Evolutionary conservation across 164 flowering plant genomes (phyloP).

Genomic region (Macadamia tetraphylla): DNA sequence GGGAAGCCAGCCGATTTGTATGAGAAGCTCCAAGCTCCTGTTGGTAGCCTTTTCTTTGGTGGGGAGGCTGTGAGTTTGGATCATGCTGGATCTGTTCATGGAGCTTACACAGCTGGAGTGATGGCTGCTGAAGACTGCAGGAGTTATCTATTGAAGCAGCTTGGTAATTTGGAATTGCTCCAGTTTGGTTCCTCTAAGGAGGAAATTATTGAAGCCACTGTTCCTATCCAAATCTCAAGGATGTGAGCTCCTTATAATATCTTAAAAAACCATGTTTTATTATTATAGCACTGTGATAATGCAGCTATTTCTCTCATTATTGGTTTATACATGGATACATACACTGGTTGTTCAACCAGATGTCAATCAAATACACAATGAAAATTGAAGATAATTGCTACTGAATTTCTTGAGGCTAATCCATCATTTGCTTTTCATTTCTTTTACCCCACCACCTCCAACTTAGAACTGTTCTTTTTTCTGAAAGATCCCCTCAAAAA

Average conservation of each 20-base stretch:
- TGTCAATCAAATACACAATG: not conserved
- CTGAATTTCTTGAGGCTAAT: too few species aligned
- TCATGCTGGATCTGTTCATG: conserved; percentile 87
- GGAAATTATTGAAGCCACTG: conserved; percentile 34
- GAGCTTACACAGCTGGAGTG: conserved; percentile 72
- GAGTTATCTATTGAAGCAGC: conserved; percentile 31
- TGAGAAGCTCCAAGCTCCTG: conserved; percentile 62
- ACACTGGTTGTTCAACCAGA: not conserved
- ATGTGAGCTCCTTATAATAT: conserved; percentile 31
- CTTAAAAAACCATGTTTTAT: not conserved
- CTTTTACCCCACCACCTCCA: too few species aligned
- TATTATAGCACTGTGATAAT: not conserved
- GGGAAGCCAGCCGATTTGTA: conserved; percentile 70
- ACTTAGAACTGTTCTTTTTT: too few species aligned
- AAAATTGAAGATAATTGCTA: too few species aligned
- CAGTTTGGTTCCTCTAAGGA: conserved; percentile 28
- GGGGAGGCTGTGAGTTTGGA: conserved; percentile 90
- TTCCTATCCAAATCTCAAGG: conserved; percentile 81
- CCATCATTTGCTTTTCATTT: too few species aligned
- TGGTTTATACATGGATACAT: not conserved
- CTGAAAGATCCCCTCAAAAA: too few species aligned
- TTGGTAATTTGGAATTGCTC: conserved; percentile 34
- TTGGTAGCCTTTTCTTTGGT: conserved; percentile 74
- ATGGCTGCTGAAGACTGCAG: conserved; percentile 67
- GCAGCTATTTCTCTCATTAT: too few species aligned